Conservation (phyloP, 352 stramenopile genomes). For the Phytophthora syringae region DNA sequence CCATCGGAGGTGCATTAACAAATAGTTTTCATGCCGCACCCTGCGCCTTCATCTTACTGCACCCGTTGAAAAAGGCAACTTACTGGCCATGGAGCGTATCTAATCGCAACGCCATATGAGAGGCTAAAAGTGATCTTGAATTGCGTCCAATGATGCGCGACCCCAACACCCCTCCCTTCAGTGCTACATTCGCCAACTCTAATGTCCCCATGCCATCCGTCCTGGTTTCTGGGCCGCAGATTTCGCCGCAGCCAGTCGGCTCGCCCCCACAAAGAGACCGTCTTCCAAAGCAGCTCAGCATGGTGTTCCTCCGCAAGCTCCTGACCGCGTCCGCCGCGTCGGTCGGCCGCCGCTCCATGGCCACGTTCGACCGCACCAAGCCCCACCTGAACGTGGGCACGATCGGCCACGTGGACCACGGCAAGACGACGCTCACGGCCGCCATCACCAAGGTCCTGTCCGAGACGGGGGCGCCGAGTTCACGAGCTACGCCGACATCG, state of each 20-base stretch:
- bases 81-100: too few species aligned
- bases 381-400: conserved; percentile 98
- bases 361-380: conserved; percentile 90
- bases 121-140: too few species aligned
- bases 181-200: neutral
- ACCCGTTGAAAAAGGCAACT: too few species aligned
- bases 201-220: conserved; percentile 13
- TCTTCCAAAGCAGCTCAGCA: neutral
- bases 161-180: neutral
- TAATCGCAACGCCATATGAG: too few species aligned
- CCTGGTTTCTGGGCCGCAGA: conserved; percentile 13
- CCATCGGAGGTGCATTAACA: too few species aligned
- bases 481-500: conserved; percentile 94
- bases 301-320: conserved; percentile 41
- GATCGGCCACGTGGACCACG: conserved; percentile 98
- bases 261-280: neutral
- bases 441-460: conserved; percentile 94
- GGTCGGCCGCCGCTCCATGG: conserved; percentile 37
- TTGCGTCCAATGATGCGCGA: neutral
- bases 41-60: too few species aligned
- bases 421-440: conserved; percentile 97
- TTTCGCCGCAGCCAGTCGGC: conserved; percentile 8
- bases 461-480: conserved; percentile 82
- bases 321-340: conserved; percentile 26
- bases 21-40: too few species aligned